Conservation (phyloP, 2,329 filamentous ascomycete genomes). For the Dactylellina parvicollis region DNA sequence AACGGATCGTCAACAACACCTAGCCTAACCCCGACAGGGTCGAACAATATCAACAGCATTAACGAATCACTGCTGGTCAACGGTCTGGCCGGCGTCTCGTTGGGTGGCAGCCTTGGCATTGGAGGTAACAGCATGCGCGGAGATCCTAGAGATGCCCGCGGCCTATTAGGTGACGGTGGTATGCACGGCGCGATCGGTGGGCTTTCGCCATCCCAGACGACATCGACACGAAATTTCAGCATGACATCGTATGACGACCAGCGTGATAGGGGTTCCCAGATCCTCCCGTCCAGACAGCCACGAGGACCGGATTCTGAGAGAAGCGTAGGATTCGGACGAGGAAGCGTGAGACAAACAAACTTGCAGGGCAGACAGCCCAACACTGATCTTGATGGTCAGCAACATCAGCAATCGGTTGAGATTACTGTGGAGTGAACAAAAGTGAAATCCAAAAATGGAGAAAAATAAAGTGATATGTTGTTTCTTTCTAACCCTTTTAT, state of each 20-base stretch:
- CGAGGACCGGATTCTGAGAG: constrained; percentile 59
- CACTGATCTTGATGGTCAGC: constrained; percentile 51
- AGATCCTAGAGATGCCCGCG: constrained; percentile 58
- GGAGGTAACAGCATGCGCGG: constrained; percentile 56
- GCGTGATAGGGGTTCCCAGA: constrained; percentile 56
- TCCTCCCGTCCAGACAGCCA: constrained; percentile 58
- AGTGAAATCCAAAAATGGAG: constrained; percentile 27
- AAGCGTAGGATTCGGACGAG: constrained; percentile 57
- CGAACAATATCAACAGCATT: constrained; percentile 61
- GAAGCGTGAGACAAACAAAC: constrained; percentile 40
- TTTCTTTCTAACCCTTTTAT: constrained; percentile 26
- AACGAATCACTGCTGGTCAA: constrained; percentile 72
- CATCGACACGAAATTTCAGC: constrained; percentile 56
- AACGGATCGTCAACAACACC: constrained; percentile 72
- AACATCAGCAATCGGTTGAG: constrained; percentile 56
- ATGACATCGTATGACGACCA: constrained; percentile 57
- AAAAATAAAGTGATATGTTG: constrained; percentile 35
- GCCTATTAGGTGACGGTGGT: constrained; percentile 55
- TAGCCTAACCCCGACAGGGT: constrained; percentile 71
- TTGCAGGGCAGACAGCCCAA: constrained; percentile 42
- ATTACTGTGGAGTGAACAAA: constrained; percentile 59
- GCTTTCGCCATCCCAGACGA: constrained; percentile 53
- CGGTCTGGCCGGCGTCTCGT: constrained; percentile 64
- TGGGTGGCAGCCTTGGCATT: constrained; percentile 57
- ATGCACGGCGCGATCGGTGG: constrained; percentile 52